Conservation (phyloP, 108 stramenopile species). For the Craspedostauros australis region DNA sequence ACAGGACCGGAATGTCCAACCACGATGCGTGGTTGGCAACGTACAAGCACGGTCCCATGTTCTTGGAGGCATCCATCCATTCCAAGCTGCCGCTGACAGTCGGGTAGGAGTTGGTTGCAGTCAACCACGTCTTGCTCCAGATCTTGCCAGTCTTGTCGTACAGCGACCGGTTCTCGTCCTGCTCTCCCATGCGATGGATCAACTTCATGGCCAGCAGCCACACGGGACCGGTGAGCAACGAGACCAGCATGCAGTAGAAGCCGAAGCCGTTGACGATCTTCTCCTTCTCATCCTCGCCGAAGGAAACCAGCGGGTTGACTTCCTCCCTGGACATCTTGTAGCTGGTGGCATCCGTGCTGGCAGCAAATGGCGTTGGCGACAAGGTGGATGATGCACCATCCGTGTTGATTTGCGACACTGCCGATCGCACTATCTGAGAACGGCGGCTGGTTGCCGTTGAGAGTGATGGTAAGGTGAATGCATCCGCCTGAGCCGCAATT, state of each 20-base stretch:
- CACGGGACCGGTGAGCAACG: constrained; percentile 46
- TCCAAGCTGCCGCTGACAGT: constrained; percentile 46
- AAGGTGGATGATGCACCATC: too few relatives aligned
- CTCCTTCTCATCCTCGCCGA: constrained; percentile 21
- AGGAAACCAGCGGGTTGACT: constrained; percentile 22
- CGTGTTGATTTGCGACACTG: too few relatives aligned
- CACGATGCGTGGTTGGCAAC: constrained; percentile 79
- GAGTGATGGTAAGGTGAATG: too few relatives aligned
- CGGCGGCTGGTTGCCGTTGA: too few relatives aligned
- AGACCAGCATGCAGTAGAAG: constrained; percentile 37
- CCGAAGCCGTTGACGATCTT: constrained; percentile 63
- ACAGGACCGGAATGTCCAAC: constrained; percentile 76
- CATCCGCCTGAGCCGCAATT: too few relatives aligned
- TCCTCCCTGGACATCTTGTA: constrained; percentile 22
- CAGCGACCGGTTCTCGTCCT: constrained; percentile 50
- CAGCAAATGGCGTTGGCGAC: too few relatives aligned
- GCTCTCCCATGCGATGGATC: constrained; percentile 21
- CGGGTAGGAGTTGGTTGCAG: constrained; percentile 51
- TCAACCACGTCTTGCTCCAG: constrained; percentile 60
- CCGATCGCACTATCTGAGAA: too few relatives aligned
- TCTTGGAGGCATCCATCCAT: constrained; percentile 12
- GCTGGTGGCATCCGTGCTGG: constrained; percentile 16
- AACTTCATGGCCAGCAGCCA: constrained; percentile 53
- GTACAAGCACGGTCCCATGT: constrained; percentile 48
- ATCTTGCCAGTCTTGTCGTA: constrained; percentile 68